Evolutionary conservation across 2,329 filamentous ascomycete species (phyloP), one percentile per base, ranked within the genome.

Genomic region (Venturia oleaginea): DNA sequence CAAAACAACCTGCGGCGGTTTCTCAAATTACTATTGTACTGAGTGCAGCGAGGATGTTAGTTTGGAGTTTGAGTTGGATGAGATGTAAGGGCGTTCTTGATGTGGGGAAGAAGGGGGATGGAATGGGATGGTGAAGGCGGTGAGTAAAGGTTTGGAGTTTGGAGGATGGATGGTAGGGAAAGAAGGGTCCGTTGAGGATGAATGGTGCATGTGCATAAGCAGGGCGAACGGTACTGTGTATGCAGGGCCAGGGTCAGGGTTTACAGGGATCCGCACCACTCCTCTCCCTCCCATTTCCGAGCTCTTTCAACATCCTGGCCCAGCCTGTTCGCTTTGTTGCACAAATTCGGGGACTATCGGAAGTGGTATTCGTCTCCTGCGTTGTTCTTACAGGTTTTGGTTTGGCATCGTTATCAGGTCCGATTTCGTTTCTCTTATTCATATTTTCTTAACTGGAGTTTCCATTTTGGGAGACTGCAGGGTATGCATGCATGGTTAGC

Each of bases 1-100:
- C 69, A 71, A 70, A 22, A 74, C 75, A 30, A 71, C 68, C 46
- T 79, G 77, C 68, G 74, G 73, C 62, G 77, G 77, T 61, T 77
- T 78, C 67, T 75, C 73, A 42, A 77, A 76, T 64, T 78, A 76
- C 68, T 79, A 78, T 69, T 79, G 77, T 72, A 68, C 66, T 32
- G 76, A 78, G 10, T 78, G 77, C 70, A 76, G 73, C 17, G 77
- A 79, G 67, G 77, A 79, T 59, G 72, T 77, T 6, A 70, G 72
- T 10, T 68, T 79, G 11, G 77, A 79, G 68, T 77, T 72, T 64
- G 72, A 79, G 68, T 67, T 78, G 6, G 76, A 78, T 62, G 77
- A 79, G 69, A 54, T 65, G 42, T 65, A 65, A 30, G 27, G 8
- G 40, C 19, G 15, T 32, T 38, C 32, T n/a, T n/a, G 38, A 27